A percentile compares a stretch with the other conserved stretches of the same genome.
Evolutionary conservation across 768 basidiomycete species (phyloP).

Genomic region (Sutorius australiensis): DNA sequence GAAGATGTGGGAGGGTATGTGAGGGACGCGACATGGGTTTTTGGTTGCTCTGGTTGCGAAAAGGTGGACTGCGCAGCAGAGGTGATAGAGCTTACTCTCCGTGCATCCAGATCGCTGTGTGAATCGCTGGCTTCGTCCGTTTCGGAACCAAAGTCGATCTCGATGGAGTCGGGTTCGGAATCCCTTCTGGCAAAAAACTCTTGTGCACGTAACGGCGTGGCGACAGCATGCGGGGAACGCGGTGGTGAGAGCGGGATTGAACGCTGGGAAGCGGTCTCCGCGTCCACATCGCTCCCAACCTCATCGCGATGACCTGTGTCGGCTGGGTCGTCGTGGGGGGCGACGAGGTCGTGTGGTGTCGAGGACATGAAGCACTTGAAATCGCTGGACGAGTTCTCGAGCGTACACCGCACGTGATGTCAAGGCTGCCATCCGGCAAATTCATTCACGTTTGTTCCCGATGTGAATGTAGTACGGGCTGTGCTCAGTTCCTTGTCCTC

Average conservation of each 20-base stretch:
- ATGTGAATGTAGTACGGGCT: not conserved
- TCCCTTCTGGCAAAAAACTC: constrained; percentile 37
- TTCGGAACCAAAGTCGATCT: constrained; percentile 54
- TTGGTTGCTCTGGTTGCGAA: constrained; percentile 35
- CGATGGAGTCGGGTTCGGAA: constrained; percentile 45
- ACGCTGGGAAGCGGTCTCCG: constrained; percentile 74
- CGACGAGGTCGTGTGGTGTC: constrained; percentile 2
- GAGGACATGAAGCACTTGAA: constrained; percentile 11
- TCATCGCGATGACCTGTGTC: constrained; percentile 16
- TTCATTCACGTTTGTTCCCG: not conserved
- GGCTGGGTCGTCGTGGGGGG: constrained; percentile 4
- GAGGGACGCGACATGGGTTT: constrained; percentile 32
- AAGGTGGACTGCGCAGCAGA: constrained; percentile 46
- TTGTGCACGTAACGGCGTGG: constrained; percentile 21
- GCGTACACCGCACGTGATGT: constrained; percentile 16
- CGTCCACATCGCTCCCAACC: constrained; percentile 52
- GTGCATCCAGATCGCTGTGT: constrained; percentile 30
- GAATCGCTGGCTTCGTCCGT: constrained; percentile 52
- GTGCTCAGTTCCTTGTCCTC: not conserved
- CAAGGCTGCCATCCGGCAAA: not conserved
- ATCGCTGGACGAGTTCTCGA: not conserved
- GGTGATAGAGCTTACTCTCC: constrained; percentile 47
- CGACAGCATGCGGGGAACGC: constrained; percentile 42
- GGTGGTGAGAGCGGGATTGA: constrained; percentile 72
- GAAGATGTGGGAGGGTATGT: constrained; percentile 59